Base-by-base conservation (phyloP, 2,329 filamentous ascomycete species). In the Epichloe sylvatica region DNA sequence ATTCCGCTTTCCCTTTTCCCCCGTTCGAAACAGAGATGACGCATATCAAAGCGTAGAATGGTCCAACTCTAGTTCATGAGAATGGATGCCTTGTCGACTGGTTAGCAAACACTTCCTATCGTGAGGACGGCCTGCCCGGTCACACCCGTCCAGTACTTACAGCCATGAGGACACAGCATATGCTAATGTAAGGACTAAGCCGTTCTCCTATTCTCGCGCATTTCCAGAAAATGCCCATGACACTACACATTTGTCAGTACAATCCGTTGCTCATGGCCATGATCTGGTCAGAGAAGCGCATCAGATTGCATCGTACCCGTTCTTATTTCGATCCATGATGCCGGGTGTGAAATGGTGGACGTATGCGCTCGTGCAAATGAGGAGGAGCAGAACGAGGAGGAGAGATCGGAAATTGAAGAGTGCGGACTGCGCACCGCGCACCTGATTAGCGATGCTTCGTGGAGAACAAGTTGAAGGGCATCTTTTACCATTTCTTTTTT, bases 321-420 rank as follows among this genome's bases (percentile, higher is more conserved):
- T 80, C 73, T 94, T 95, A 67, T 95, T 92, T 47, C 86, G 78
- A 69, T 97, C 91, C 71, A 98, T 86, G 59, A 94, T 84, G 4
- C 83, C 78, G 1, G 92, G 91, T 62, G 92, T 86, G 55, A 94
- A 81, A 60, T 86, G 84, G 73, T 97, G 92, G 50, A 89, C 78
- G 70, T 98, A 97, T 54, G 92, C 82, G 68, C 86, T 90, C 51
- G 92, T 96, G 77, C 92, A 98, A 64, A 97, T 94, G 59, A 94
- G 81, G 58, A 98, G 84, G 47, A 98, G 81, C 61, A 98, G 81
- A 57, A 96, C 91, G 60, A 97, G 80, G 59, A 98, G 80, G 59
- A 97, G 84, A 52, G 89, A 94, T 69, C 96, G 89, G 74, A 98
- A 97, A 72, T 97, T 97, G 82, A 98, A 96, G 62, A 98, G 84